Evolutionary conservation across 331 rosid genomes (phyloP).

Genomic region (Cydonia oblonga): DNA sequence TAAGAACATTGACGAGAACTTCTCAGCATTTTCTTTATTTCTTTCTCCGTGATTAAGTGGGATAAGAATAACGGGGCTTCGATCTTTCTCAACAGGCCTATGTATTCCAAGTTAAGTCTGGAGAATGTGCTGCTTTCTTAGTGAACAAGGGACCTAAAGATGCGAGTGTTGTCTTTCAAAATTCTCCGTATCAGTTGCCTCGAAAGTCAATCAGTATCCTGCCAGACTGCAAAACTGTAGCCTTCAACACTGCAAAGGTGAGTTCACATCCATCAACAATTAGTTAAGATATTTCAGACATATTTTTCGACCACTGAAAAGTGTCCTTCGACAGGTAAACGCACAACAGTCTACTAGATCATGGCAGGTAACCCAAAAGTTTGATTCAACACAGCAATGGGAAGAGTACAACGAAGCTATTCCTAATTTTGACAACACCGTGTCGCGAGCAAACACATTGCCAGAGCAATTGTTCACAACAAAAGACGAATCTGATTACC

Average conservation of each 20-base stretch:
- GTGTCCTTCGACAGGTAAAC: conserved; percentile 34
- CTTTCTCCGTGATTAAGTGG: not conserved
- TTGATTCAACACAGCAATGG: conserved; percentile 41
- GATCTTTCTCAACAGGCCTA: conserved; percentile 39
- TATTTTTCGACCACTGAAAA: not conserved
- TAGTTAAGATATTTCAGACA: not conserved
- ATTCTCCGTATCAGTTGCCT: conserved; percentile 31
- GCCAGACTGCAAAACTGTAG: conserved; percentile 58
- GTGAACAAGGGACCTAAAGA: conserved; percentile 37
- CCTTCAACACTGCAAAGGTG: conserved; percentile 69
- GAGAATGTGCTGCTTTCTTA: conserved; percentile 71
- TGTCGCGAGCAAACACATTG: conserved; percentile 28
- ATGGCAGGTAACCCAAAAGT: conserved; percentile 27
- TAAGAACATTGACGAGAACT: conserved; percentile 15
- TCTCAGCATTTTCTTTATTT: not conserved
- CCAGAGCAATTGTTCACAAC: conserved; percentile 55
- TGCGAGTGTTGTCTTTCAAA: conserved; percentile 28
- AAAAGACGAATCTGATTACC: conserved; percentile 63
- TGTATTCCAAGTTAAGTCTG: conserved; percentile 38
- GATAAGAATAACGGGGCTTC: not conserved
- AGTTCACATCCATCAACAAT: not conserved
- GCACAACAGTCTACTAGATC: conserved; percentile 29
- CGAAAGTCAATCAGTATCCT: conserved; percentile 54
- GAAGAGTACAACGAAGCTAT: conserved; percentile 42
- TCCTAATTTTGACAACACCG: conserved; percentile 37